Percentiles rank a stretch among this genome's conserved stretches.
phyloP scores from a whole-genome alignment of 805 yeast genomes.

The Zygosaccharomyces pseudorouxii region DNA sequence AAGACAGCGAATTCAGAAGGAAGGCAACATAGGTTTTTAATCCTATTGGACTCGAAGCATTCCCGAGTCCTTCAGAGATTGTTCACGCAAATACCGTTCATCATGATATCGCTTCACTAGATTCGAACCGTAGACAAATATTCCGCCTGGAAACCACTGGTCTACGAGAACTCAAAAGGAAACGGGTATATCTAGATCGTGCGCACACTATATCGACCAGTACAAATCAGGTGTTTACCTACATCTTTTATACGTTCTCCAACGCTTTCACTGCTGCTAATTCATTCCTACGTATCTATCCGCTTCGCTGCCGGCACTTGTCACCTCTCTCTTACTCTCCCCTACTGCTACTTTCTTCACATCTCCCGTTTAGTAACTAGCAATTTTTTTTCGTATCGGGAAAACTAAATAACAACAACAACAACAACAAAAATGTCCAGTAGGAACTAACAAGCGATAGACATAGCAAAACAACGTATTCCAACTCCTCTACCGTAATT shows the following conservation, averaged over 20 bases:
- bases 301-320: not conserved
- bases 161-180: slow-evolving; percentile 9
- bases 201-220: not conserved
- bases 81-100: slow-evolving; percentile 39
- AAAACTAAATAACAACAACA: no score
- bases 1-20: slow-evolving; percentile 33
- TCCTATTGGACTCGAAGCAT: slow-evolving; percentile 24
- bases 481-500: no score
- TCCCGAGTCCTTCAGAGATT: slow-evolving; percentile 35
- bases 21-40: slow-evolving; percentile 40
- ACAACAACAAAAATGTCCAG: no score
- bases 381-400: no score
- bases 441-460: no score
- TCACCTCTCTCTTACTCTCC: not conserved
- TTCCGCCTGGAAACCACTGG: slow-evolving; percentile 15
- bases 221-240: no score
- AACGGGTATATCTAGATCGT: not conserved
- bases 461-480: no score
- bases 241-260: not conserved
- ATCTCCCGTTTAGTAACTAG: not conserved
- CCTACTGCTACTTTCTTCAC: not conserved
- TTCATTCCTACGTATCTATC: not conserved
- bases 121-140: slow-evolving; percentile 9
- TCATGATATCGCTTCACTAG: slow-evolving; percentile 22
- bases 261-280: no score